phyloP scores from a whole-genome alignment of 306 rosid species.

The Quillaja saponaria region DNA sequence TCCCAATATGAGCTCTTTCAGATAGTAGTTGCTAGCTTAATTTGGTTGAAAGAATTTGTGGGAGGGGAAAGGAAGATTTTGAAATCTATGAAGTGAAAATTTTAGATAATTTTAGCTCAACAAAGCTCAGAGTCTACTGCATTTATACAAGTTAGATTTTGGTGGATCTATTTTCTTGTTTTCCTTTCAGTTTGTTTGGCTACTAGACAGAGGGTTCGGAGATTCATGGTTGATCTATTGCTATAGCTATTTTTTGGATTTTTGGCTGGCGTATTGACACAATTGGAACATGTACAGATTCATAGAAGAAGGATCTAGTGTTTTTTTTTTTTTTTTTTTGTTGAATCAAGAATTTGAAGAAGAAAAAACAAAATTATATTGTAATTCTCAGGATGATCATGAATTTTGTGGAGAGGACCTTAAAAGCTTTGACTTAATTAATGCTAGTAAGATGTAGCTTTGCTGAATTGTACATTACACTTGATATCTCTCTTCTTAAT shows the following conservation, averaged over 20 bases:
- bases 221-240: background rate
- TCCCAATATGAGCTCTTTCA: conserved; percentile 1
- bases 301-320: too few species aligned
- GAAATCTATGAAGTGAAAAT: conserved; percentile 26
- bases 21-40: background rate
- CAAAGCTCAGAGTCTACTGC: conserved; percentile 25
- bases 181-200: background rate
- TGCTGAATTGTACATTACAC: conserved; percentile 10
- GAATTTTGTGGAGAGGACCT: conserved; percentile 15
- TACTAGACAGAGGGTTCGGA: conserved; percentile 6
- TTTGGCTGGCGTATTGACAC: background rate
- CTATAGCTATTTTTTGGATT: background rate
- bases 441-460: conserved; percentile 12
- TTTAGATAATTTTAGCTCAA: conserved; percentile 13
- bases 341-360: background rate
- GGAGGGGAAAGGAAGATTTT: conserved; percentile 2
- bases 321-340: too few species aligned
- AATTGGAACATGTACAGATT: background rate
- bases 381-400: background rate
- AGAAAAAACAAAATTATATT: background rate
- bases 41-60: conserved; percentile 28
- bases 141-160: conserved; percentile 19
- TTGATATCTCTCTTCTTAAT: background rate
- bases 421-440: conserved; percentile 13
- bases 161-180: conserved; percentile 12